Evolutionary conservation across 2,329 filamentous ascomycete species (phyloP), one percentile per base, ranked within the genome.

Genomic region (Penicillium sp.): DNA sequence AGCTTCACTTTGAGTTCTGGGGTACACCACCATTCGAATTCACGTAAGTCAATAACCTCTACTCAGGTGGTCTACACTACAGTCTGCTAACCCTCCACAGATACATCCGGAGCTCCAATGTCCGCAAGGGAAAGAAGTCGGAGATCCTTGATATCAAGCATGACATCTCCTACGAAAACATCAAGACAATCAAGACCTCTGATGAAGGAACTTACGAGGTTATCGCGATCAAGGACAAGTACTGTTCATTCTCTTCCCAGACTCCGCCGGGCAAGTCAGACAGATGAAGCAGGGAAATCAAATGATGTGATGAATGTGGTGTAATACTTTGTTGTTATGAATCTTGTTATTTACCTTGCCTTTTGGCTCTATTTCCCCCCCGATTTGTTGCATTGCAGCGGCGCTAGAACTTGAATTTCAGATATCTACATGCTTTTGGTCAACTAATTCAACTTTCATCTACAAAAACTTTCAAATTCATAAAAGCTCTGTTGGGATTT

Each of bases 151-250:
- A 98, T 72, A 96, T 94, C 57, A 82, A 87, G 59, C 89, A 93
- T 58, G 90, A 96, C 60, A 77, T 86, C 17, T 91, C 86, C 43
- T 81, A 90, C 55, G 88, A 94, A 62, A 80, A 88, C 67, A 83
- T 75, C 62, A 90, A 95, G 77, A 81, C 82, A 24, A 80, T 97
- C 60, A 83, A 83, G 61, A 89, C 90, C 24, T 89, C 85, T 59
- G 87, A 95, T 65, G 93, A 97, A 75, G 93, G 93, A 43, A 95
- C 89, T 58, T 98, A 98, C 65, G 93, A 98, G 72, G 91, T 98
- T 17, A 87, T 97, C 28, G 85, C 88, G 10, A 95, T 98, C 70
- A 94, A 94, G 75, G 93, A 98, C 70, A 82, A 82, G 63, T 94
- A 81, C 72, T 98, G 93, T 67, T 84, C 88, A 24, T 95, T 95